Evolutionary conservation across 106 monocot species (phyloP).

Genomic region (Dioscorea zingiberensis): DNA sequence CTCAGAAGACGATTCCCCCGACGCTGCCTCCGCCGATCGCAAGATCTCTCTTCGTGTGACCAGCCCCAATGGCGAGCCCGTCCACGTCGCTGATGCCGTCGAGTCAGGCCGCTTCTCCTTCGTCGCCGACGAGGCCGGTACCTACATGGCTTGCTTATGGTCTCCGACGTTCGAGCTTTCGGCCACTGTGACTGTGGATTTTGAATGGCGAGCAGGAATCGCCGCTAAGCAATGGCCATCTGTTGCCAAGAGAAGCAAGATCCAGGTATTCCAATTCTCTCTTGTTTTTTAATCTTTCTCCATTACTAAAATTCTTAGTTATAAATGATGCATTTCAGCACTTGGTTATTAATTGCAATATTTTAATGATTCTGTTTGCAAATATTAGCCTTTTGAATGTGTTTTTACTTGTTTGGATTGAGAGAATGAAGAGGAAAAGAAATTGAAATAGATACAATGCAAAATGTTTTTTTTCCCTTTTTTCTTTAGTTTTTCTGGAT

Average conservation of each 20-base stretch:
- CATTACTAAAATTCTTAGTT: not conserved
- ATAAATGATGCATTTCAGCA: not conserved
- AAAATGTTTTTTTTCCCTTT: too few species aligned
- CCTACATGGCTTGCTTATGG: constrained; percentile 40
- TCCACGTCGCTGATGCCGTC: constrained; percentile 20
- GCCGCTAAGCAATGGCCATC: constrained; percentile 7
- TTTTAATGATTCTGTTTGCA: not conserved
- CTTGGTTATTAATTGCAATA: not conserved
- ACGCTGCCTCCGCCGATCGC: not conserved
- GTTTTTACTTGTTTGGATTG: not conserved
- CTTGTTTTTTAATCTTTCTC: not conserved
- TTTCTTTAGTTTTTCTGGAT: too few species aligned
- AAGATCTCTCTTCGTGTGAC: constrained; percentile 9
- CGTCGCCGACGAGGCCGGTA: constrained; percentile 14
- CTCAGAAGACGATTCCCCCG: not conserved
- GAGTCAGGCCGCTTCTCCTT: constrained; percentile 29
- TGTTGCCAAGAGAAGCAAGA: constrained; percentile 16
- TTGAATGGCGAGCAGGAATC: constrained; percentile 25
- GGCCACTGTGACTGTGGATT: constrained; percentile 23
- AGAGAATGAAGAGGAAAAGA: not conserved
- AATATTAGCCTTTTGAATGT: too few species aligned
- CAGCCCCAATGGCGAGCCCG: constrained; percentile 19
- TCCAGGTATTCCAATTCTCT: constrained; percentile 13
- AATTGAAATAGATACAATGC: not conserved
- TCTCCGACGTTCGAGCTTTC: constrained; percentile 16